Evolutionary conservation across 768 basidiomycete genomes (phyloP), one percentile per base, ranked within the genome.

Genomic region (Holtermannia corniformis): DNA sequence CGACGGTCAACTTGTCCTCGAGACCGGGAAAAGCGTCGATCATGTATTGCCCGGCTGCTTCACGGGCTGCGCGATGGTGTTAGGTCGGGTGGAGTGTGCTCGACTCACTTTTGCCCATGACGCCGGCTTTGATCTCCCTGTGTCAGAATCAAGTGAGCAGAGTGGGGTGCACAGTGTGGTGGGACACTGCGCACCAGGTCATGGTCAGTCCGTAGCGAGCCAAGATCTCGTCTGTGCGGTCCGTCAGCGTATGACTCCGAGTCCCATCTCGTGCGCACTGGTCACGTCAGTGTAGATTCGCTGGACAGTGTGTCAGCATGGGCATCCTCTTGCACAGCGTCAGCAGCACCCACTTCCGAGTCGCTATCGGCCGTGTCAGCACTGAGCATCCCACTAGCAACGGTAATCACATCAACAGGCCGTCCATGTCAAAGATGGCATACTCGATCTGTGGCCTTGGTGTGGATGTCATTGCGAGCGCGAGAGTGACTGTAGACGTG

Each of bases 401-500:
- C 21, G 1, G 23, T 53, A 47, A 44, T 50, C 49, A n/a, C 13
- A 4, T 62, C 13, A 70, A 49, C 22, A 72, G 57, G 26, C 70
- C 70, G 49, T 72, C 70, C 65, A 72, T 67, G 45, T 72, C 70
- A 51, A 72, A 72, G 42, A 72, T 65, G 55, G 50, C 59, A 60
- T 72, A 72, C 43, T 72, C 68, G 37, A 66, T 59, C 49, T 68
- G 59, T 23, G 58, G 56, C 25, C 22, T 7, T 11, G 43, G 19
- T n/a, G 14, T 14, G 19, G 14, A 14, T 20, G 21, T 16, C 4
- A 14, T 40, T 16, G 28, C 40, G n/a, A n/a, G n/a, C 14, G 43
- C 22, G 7, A 19, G 5, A 20, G 43, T 44, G 43, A 19, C n/a
- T 10, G n/a, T 44, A 10, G n/a, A 19, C 7, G 43, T 10, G n/a